phyloP scores from a whole-genome alignment of 768 basidiomycete genomes.

The Cystobasidium onofrii region DNA sequence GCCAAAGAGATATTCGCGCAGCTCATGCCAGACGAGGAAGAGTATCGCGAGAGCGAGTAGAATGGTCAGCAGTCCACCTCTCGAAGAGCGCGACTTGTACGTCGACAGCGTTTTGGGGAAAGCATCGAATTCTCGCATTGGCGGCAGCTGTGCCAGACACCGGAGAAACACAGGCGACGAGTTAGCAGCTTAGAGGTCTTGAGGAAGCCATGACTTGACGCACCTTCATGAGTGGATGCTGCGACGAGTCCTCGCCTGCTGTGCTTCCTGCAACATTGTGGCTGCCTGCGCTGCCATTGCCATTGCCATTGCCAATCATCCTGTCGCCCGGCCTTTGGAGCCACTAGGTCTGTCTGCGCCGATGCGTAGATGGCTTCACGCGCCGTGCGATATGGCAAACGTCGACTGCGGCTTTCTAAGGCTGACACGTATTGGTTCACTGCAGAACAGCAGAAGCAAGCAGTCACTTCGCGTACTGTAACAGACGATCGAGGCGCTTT shows the following conservation, averaged over 20 bases:
- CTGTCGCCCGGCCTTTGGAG: not conserved
- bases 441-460: no score
- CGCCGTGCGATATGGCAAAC: no score
- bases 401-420: not conserved
- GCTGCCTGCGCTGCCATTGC: not conserved
- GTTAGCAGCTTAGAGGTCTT: no score
- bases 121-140: conserved; percentile 66
- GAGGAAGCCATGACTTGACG: not conserved
- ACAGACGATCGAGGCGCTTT: not conserved
- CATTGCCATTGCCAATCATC: conserved; percentile 4
- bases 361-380: no score
- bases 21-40: conserved; percentile 73
- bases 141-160: conserved; percentile 28
- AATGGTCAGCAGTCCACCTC: conserved; percentile 71
- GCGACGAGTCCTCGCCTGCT: not conserved
- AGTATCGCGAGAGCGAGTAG: conserved; percentile 59
- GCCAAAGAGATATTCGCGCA: conserved; percentile 86
- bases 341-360: no score
- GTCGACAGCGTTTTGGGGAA: conserved; percentile 76
- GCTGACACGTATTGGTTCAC: not conserved
- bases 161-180: not conserved
- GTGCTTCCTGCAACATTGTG: not conserved
- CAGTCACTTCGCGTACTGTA: no score
- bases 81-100: conserved; percentile 69
- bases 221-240: conserved; percentile 28